Evolutionary conservation across 768 basidiomycete species (phyloP), one percentile per base, ranked within the genome.

Genomic region (Phlebiopsis gigantea): DNA sequence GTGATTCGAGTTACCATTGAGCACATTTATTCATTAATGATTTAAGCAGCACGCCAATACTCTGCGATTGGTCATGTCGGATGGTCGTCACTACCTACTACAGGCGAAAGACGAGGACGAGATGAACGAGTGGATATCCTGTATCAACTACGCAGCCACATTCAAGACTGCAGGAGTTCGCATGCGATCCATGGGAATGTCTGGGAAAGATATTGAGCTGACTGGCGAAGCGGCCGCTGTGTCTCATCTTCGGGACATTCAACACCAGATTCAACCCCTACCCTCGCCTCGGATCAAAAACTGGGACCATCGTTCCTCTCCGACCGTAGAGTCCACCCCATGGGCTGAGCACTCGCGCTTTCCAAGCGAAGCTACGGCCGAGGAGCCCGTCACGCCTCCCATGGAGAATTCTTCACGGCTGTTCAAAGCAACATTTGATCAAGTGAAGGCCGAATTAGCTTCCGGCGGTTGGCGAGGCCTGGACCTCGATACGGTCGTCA

Each of bases 141-240:
- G 79, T 29, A 93, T 98, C 66, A 99, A 99, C 71, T 98, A 97
- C 67, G 93, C 93, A 2, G 88, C 92, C 57, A 78, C 91, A 5
- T 98, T 97, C 81, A 93, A 88, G 72, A 84, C 91, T 1, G 79
- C 85, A 15, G 88, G 88, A 9, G 76, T 98, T 34, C 79, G 83
- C 45, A 93, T 97, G 82, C 83, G 94, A 21, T 78, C 89, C 0
- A 71, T 79, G 12, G 82, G 80, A 17, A 83, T 93, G 78, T 81
- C 85, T 19, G 76, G 78, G 46, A 79, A 77, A 63, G 88, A 87
- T 62, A 81, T 90, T 28, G 81, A 88, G 59, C 77, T 90, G 41
- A 88, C 90, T 2, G 92, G 91, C 22, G 82, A 88, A 10, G 93
- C 92, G 24, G 92, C 93, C 21, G 92, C 93, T 17, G 81, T 85